These are phyloP conservation scores for Lichtheimia ornata DNA, from an alignment of 371 early-diverging fungal species.

Conservation along the genomic window DNA sequence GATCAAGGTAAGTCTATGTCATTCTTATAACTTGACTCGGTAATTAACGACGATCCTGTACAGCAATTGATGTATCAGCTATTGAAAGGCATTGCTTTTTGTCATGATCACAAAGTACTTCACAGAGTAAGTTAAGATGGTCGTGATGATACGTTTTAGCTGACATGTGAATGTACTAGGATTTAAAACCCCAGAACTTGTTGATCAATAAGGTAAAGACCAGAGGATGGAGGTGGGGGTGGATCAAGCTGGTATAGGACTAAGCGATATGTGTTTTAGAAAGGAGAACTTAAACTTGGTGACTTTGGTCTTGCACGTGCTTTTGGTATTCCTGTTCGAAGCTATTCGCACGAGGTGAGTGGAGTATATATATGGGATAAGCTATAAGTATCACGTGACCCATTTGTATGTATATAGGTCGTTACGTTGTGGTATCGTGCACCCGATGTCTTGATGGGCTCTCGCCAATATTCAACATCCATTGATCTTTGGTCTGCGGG, in stretches of 20 bases:
- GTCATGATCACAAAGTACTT: slow-evolving; percentile 80
- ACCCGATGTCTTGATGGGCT: slow-evolving; percentile 99
- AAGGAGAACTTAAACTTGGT: slow-evolving; percentile 91
- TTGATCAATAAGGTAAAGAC: slow-evolving; percentile 68
- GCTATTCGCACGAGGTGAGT: slow-evolving; percentile 96
- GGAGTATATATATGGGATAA: not conserved
- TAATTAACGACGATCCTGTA: slow-evolving; percentile 2
- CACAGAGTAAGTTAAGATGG: slow-evolving; percentile 61
- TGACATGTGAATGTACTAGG: slow-evolving; percentile 41
- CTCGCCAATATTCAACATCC: slow-evolving; percentile 94
- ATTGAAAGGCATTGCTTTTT: slow-evolving; percentile 77
- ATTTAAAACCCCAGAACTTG: slow-evolving; percentile 86
- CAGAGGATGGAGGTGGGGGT: not conserved
- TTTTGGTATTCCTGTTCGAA: slow-evolving; percentile 95
- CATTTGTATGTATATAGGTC: slow-evolving; percentile 48
- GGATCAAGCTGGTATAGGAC: not conserved
- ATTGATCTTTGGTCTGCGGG: slow-evolving; percentile 99
- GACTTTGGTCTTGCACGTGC: slow-evolving; percentile 98
- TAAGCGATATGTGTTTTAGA: slow-evolving; percentile 29
- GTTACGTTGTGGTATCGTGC: slow-evolving; percentile 96
- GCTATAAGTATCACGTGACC: no score
- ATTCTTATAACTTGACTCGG: not conserved
- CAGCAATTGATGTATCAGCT: slow-evolving; percentile 85
- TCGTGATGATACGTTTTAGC: not conserved
- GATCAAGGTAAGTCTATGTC: slow-evolving; percentile 68